Conservation (phyloP, 2,329 filamentous ascomycete species). For the Claviceps arundinis region DNA sequence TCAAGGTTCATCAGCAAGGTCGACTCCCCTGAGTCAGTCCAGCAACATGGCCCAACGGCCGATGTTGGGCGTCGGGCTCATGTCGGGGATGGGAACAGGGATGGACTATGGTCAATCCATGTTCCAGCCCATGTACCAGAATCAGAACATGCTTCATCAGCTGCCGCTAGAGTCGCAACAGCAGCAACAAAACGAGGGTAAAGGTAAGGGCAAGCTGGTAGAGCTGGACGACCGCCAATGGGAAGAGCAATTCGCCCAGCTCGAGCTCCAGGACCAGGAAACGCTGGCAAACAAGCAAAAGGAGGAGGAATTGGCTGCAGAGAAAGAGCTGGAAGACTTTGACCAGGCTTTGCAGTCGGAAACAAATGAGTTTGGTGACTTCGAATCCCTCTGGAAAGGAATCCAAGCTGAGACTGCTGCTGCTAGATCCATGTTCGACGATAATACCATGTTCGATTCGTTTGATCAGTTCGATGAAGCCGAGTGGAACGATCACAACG, state of each 20-base stretch:
- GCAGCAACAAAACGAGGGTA: slow-evolving; percentile 37
- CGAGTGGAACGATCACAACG: slow-evolving; percentile 55
- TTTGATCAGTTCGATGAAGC: slow-evolving; percentile 51
- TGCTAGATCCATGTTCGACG: slow-evolving; percentile 58
- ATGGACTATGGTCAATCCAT: slow-evolving; percentile 42
- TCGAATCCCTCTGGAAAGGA: slow-evolving; percentile 79
- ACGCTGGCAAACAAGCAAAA: slow-evolving; percentile 30
- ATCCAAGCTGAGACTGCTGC: slow-evolving; percentile 65
- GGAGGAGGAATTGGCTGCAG: slow-evolving; percentile 59
- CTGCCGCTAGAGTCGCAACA: slow-evolving; percentile 11
- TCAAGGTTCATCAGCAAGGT: slow-evolving; percentile 34
- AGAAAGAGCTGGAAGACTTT: slow-evolving; percentile 77
- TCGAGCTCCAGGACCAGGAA: slow-evolving; percentile 53
- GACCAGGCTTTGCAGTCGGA: slow-evolving; percentile 57
- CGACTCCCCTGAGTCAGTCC: slow-evolving; percentile 44
- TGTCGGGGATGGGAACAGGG: slow-evolving; percentile 36
- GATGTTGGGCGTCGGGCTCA: slow-evolving; percentile 42
- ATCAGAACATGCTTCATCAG: slow-evolving; percentile 32
- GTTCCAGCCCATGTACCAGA: slow-evolving; percentile 36
- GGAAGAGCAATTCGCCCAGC: slow-evolving; percentile 90
- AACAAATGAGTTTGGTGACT: slow-evolving; percentile 67
- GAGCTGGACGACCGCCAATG: slow-evolving; percentile 89
- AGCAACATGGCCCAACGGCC: slow-evolving; percentile 38
- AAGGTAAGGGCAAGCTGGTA: slow-evolving; percentile 85
- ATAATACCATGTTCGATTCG: slow-evolving; percentile 36